These are phyloP conservation scores for Blakeslea trispora DNA, from an alignment of 371 early-diverging fungal species.

Conservation along the genomic window DNA sequence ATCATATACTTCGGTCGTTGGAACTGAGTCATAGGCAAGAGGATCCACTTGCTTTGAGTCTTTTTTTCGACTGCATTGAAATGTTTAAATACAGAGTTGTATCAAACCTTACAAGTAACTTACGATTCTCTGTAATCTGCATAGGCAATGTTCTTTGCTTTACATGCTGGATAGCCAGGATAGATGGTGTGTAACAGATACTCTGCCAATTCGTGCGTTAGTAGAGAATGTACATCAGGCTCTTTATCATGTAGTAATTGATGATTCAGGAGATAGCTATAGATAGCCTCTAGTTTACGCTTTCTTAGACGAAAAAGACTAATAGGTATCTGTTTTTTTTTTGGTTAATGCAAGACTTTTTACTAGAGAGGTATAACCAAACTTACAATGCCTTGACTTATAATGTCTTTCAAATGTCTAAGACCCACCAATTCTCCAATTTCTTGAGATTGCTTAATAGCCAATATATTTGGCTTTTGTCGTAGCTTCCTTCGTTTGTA, in stretches of 20 bases:
- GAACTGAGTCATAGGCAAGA: conserved; percentile 27
- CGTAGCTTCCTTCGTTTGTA: conserved; percentile 19
- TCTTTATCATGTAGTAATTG: conserved; percentile 20
- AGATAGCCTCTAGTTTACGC: conserved; percentile 22
- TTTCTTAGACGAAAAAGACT: conserved; percentile 27
- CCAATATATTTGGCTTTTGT: conserved; percentile 29
- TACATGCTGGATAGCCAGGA: conserved; percentile 27
- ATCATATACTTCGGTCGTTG: conserved; percentile 28
- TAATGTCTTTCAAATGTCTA: conserved; percentile 13
- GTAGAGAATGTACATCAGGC: conserved; percentile 12
- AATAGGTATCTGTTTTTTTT: conserved; percentile 22
- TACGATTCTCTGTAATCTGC: conserved; percentile 30
- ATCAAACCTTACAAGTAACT: not conserved
- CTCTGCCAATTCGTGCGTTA: conserved; percentile 27
- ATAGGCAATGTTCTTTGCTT: conserved; percentile 26
- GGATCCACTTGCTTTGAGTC: conserved; percentile 12
- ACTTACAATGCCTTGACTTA: conserved; percentile 23
- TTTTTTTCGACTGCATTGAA: conserved; percentile 19
- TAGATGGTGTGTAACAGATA: conserved; percentile 24
- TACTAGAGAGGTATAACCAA: no score
- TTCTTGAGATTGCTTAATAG: conserved; percentile 21
- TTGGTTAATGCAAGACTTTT: no score
- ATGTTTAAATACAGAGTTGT: not conserved
- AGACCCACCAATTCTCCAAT: conserved; percentile 21
- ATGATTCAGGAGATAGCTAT: conserved; percentile 12